Conservation (phyloP, 2,329 filamentous ascomycete genomes). For the Sporothrix brasiliensis region DNA sequence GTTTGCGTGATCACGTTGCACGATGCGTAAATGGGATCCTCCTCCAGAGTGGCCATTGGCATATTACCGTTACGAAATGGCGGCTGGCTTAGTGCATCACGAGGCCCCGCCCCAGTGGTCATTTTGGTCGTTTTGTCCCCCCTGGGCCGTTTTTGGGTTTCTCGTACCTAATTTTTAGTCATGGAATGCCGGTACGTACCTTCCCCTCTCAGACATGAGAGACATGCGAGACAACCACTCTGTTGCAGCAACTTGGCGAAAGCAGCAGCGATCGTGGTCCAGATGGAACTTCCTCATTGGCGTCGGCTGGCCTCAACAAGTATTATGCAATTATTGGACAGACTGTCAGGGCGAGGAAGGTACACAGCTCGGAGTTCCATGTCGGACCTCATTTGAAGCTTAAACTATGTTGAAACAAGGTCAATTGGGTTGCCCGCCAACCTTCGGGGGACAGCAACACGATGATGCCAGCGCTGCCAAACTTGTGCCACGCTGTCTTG, state of each 20-base stretch:
- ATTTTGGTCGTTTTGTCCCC: slow-evolving; percentile 27
- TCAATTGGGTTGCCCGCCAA: background rate
- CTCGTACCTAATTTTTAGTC: slow-evolving; percentile 42
- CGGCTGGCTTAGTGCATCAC: slow-evolving; percentile 33
- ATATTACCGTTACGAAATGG: slow-evolving; percentile 40
- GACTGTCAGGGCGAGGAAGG: background rate
- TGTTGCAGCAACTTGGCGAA: background rate
- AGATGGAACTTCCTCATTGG: background rate
- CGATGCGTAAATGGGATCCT: slow-evolving; percentile 23
- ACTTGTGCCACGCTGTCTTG: slow-evolving; percentile 2
- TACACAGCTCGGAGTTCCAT: too few species aligned
- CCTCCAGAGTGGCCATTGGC: slow-evolving; percentile 33
- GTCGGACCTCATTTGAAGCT: too few species aligned
- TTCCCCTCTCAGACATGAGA: background rate
- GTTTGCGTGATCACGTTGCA: slow-evolving; percentile 24
- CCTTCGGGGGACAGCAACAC: background rate
- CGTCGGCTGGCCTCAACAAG: background rate
- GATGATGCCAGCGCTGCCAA: slow-evolving; percentile 19
- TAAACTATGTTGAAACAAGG: too few species aligned
- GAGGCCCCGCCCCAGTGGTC: slow-evolving; percentile 24
- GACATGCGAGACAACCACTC: too few species aligned
- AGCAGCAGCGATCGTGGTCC: slow-evolving; percentile 8
- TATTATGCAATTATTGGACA: background rate
- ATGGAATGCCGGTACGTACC: slow-evolving; percentile 36
- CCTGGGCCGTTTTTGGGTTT: slow-evolving; percentile 39